A percentile compares a stretch with the other conserved stretches of the same genome.
Evolutionary conservation across 1,284 basidiomycete species (phyloP).

Genomic region (Tilletia indica): DNA sequence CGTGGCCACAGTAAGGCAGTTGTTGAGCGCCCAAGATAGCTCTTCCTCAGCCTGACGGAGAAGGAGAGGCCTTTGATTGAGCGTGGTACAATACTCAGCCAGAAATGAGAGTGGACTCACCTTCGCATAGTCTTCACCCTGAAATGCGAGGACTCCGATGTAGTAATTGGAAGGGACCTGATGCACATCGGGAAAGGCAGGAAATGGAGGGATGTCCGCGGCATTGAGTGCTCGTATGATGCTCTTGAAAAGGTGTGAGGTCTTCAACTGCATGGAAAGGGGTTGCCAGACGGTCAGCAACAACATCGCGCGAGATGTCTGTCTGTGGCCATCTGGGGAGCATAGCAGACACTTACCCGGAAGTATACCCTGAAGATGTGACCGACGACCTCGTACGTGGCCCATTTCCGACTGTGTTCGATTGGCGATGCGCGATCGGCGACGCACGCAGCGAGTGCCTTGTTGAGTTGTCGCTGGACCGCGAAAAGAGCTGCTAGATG

Average conservation of each 20-base stretch:
- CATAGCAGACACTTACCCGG: constrained; percentile 64
- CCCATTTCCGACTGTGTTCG: constrained; percentile 90
- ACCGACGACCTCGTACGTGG: constrained; percentile 89
- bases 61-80: background rate
- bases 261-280: constrained; percentile 68
- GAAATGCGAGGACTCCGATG: constrained; percentile 85
- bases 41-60: constrained; percentile 71
- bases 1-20: constrained; percentile 69
- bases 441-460: constrained; percentile 86
- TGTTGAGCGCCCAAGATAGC: constrained; percentile 75
- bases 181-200: constrained; percentile 75
- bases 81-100: background rate
- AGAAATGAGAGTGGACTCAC: constrained; percentile 12
- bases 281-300: constrained; percentile 20
- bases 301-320: background rate
- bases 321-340: constrained; percentile 7
- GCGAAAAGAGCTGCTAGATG: too few relatives aligned
- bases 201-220: constrained; percentile 78
- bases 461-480: constrained; percentile 78
- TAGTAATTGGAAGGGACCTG: constrained; percentile 80
- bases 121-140: constrained; percentile 77
- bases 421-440: constrained; percentile 73
- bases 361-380: constrained; percentile 92
- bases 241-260: constrained; percentile 86
- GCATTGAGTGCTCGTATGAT: constrained; percentile 83